Evolutionary conservation across 257 asterid species (phyloP).

Genomic region (Nicotiana sylvestris): DNA sequence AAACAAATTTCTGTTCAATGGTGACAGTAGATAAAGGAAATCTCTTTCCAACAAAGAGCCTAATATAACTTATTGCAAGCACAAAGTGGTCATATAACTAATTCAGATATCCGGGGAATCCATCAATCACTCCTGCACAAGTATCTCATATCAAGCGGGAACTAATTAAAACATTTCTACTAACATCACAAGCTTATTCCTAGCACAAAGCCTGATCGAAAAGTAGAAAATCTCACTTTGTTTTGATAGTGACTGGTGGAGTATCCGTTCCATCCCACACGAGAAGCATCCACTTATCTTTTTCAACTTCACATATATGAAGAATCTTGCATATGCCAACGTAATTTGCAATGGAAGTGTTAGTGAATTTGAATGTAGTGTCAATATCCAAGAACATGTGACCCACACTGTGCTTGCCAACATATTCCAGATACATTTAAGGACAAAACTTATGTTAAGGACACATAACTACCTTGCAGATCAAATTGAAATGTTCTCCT

Average conservation of each 20-base stretch:
- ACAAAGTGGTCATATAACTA: neutral
- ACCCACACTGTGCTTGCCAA: neutral
- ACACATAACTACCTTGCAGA: conserved; percentile 25
- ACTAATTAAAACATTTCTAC: neutral
- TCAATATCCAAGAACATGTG: neutral
- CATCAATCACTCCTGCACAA: neutral
- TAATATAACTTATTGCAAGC: neutral
- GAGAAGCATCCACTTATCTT: conserved; percentile 59
- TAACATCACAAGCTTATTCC: neutral
- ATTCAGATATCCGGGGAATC: neutral
- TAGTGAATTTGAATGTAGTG: neutral
- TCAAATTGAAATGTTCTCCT: conserved; percentile 45
- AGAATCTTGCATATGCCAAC: conserved; percentile 44
- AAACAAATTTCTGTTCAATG: neutral
- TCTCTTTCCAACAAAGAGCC: neutral
- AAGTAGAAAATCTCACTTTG: conserved; percentile 44
- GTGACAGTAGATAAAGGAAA: neutral
- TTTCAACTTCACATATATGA: conserved; percentile 43
- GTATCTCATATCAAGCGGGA: neutral
- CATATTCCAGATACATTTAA: neutral
- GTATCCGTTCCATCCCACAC: conserved; percentile 93
- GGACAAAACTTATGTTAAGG: neutral
- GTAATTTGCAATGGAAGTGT: neutral
- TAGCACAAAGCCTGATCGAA: neutral
- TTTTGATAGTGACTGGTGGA: conserved; percentile 48